Evolutionary conservation across 73 alveolate species (phyloP).

Genomic region (Paramecium tetraurelia): DNA sequence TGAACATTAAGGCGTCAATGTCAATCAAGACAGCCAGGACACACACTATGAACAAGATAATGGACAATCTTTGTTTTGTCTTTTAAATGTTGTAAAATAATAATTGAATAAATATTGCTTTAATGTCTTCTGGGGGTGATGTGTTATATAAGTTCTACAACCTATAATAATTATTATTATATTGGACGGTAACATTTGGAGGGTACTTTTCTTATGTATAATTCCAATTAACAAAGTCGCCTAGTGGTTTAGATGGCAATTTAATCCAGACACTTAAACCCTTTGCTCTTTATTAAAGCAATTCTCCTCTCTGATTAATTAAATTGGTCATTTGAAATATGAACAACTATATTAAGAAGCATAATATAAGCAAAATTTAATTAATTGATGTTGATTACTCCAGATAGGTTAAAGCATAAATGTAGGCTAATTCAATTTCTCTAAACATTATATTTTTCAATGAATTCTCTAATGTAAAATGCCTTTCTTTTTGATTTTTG

Average conservation of each 20-base stretch:
- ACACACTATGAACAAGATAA: not conserved
- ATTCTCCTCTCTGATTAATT: not conserved
- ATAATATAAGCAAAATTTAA: not conserved
- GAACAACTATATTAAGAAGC: not conserved
- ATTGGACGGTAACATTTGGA: not conserved
- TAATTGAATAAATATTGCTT: constrained; percentile 3
- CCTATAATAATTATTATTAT: constrained; percentile 15
- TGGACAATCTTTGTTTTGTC: not conserved
- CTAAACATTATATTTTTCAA: constrained; percentile 19
- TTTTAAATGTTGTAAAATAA: not conserved
- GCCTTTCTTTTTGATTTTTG: not conserved
- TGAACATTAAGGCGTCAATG: not conserved
- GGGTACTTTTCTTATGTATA: constrained; percentile 30
- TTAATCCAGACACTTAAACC: constrained; percentile 47
- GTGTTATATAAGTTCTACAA: constrained; percentile 28
- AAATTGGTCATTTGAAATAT: constrained; percentile 8
- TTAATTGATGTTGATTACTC: not conserved
- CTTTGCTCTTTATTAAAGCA: not conserved
- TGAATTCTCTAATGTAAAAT: not conserved
- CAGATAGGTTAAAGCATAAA: constrained; percentile 24
- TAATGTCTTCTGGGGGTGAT: constrained; percentile 45
- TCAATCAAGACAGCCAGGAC: not conserved
- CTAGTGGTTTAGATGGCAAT: not conserved
- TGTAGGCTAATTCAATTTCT: constrained; percentile 21
- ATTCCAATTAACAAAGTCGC: not conserved